phyloP scores from a whole-genome alignment of 345 rosid genomes.

The Excoecaria agallocha region DNA sequence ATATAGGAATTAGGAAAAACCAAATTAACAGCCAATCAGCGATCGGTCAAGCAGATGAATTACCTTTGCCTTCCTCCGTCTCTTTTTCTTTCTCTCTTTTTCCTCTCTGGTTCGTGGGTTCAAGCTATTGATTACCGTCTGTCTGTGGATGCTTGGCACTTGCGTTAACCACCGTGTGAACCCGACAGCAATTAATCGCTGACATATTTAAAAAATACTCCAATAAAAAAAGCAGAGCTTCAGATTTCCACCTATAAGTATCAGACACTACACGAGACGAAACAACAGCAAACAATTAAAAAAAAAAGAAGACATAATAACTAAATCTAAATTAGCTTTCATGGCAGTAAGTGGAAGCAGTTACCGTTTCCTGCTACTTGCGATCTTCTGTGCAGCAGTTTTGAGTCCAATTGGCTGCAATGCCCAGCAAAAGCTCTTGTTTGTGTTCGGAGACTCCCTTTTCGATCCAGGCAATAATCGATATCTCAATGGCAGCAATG shows the following conservation, averaged over 20 bases:
- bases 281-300: background rate
- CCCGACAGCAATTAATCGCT: background rate
- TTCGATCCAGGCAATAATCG: background rate
- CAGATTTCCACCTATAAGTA: background rate
- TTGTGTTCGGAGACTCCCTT: conserved; percentile 2
- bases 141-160: background rate
- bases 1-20: too few species aligned
- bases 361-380: background rate
- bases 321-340: background rate
- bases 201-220: background rate
- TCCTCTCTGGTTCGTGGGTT: background rate
- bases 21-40: too few species aligned
- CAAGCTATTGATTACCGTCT: too few species aligned
- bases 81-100: background rate
- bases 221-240: background rate
- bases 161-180: background rate
- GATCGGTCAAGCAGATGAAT: background rate
- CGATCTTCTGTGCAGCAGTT: background rate
- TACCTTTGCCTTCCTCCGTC: background rate
- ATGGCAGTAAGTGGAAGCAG: background rate
- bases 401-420: background rate
- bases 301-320: background rate
- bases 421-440: conserved; percentile 1
- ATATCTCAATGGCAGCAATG: background rate
- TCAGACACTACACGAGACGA: background rate